These are phyloP conservation scores for Penicillium roqueforti DNA, from an alignment of 495 filamentous ascomycete genomes.

Conservation along the genomic window DNA sequence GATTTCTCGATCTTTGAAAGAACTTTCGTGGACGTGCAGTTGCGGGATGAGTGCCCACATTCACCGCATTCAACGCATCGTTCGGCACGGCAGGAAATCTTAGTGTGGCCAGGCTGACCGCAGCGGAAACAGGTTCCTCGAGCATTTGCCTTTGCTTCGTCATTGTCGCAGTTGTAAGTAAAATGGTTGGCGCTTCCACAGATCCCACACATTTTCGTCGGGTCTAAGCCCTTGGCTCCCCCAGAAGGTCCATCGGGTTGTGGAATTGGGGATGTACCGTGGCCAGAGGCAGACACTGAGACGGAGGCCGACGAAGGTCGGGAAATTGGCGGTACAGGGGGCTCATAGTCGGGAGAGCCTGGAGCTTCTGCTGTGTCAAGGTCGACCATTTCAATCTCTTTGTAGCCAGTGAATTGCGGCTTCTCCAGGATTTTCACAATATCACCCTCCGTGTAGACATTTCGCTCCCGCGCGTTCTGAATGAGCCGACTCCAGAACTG, in stretches of 20 bases:
- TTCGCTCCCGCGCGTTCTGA: slow-evolving; percentile 66
- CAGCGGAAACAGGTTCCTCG: slow-evolving; percentile 45
- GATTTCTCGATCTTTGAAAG: slow-evolving; percentile 36
- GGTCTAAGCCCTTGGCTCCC: slow-evolving; percentile 43
- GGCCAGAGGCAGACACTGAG: slow-evolving; percentile 26
- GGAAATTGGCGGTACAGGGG: slow-evolving; percentile 20
- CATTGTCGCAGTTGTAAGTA: slow-evolving; percentile 47
- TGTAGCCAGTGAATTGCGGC: slow-evolving; percentile 46
- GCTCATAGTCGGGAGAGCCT: slow-evolving; percentile 10
- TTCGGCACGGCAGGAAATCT: slow-evolving; percentile 33
- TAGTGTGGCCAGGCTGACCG: slow-evolving; percentile 36
- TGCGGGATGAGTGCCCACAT: slow-evolving; percentile 36
- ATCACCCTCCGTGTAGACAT: slow-evolving; percentile 73
- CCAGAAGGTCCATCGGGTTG: slow-evolving; percentile 41
- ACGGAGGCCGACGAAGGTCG: slow-evolving; percentile 25
- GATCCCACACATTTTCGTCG: slow-evolving; percentile 36
- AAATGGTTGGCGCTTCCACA: slow-evolving; percentile 50
- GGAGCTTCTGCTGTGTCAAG: slow-evolving; percentile 15
- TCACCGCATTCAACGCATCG: slow-evolving; percentile 47
- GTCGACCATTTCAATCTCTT: slow-evolving; percentile 48
- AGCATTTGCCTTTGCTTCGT: slow-evolving; percentile 33
- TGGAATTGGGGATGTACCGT: slow-evolving; percentile 22
- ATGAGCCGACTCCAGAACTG: slow-evolving; percentile 87
- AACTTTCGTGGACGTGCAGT: slow-evolving; percentile 30
- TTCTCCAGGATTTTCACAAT: slow-evolving; percentile 46